Evolutionary conservation across 169 alveolate genomes (phyloP).

Genomic region (Plasmodium gaboni): DNA sequence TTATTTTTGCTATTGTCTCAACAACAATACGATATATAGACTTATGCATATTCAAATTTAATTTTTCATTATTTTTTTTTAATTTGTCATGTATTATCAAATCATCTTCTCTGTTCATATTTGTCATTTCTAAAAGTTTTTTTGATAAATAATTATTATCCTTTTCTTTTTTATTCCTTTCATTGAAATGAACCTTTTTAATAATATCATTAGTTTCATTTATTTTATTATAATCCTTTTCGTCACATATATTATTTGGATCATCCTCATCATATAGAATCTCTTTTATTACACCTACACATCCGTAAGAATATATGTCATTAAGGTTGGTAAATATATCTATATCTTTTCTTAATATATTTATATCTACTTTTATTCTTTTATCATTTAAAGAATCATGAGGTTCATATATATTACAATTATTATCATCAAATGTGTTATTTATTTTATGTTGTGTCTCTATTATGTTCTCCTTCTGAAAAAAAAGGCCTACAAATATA

Average conservation of each 20-base stretch:
- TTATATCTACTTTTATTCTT: neutral
- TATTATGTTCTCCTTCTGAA: constrained; percentile 16
- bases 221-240: too few relatives aligned
- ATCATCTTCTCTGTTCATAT: neutral
- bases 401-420: neutral
- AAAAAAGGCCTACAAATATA: constrained; percentile 50
- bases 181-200: too few relatives aligned
- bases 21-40: constrained; percentile 12
- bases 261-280: constrained; percentile 14
- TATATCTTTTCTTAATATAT: constrained; percentile 36
- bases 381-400: neutral
- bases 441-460: neutral
- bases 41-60: neutral
- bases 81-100: neutral
- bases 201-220: too few relatives aligned
- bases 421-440: neutral
- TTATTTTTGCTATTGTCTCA: constrained; percentile 19
- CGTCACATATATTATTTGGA: neutral
- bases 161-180: too few relatives aligned
- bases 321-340: neutral
- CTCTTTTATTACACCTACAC: constrained; percentile 25
- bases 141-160: neutral
- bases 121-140: neutral
- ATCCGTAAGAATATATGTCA: constrained; percentile 31
- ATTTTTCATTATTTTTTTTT: neutral